Percentiles rank a stretch among this genome's conserved stretches.
These are phyloP conservation scores for Solanum verrucosum DNA, from an alignment of 257 asterid species.

Conservation along the genomic window DNA sequence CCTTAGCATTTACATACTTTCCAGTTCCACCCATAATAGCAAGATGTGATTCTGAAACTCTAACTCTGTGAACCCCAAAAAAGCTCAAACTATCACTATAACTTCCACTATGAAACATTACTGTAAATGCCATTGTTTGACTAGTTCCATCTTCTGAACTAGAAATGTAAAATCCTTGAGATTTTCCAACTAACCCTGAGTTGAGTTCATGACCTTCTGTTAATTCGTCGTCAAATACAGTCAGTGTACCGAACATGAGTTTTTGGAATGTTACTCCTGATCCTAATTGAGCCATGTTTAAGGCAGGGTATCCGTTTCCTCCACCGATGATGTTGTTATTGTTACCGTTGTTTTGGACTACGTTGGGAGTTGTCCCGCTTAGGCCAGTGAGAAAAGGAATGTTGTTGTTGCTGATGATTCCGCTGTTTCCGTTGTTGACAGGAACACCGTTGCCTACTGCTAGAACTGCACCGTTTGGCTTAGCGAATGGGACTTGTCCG, in stretches of 20 bases:
- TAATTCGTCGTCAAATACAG: constrained; percentile 67
- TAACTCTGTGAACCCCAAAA: constrained; percentile 60
- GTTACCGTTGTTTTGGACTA: constrained; percentile 44
- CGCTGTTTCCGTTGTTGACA: constrained; percentile 56
- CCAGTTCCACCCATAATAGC: constrained; percentile 94
- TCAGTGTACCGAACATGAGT: constrained; percentile 87
- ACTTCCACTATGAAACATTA: constrained; percentile 60
- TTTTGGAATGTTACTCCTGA: constrained; percentile 60
- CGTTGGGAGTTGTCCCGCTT: constrained; percentile 50
- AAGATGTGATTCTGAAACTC: constrained; percentile 69
- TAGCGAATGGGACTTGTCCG: constrained; percentile 85
- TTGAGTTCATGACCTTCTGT: constrained; percentile 67
- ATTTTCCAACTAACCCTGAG: constrained; percentile 72
- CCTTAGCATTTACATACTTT: constrained; percentile 66
- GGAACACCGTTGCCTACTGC: constrained; percentile 53
- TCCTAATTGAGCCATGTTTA: constrained; percentile 52
- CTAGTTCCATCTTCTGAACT: constrained; percentile 80
- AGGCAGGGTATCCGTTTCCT: constrained; percentile 51
- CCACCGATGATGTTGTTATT: constrained; percentile 60
- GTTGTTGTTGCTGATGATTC: constrained; percentile 64
- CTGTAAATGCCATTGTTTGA: constrained; percentile 77
- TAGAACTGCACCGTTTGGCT: constrained; percentile 79
- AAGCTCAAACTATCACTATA: constrained; percentile 63
- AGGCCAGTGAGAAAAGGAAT: constrained; percentile 82
- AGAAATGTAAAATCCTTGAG: constrained; percentile 70